Evolutionary conservation across 352 stramenopile genomes (phyloP).

Genomic region (Halophytophthora batemanensis): DNA sequence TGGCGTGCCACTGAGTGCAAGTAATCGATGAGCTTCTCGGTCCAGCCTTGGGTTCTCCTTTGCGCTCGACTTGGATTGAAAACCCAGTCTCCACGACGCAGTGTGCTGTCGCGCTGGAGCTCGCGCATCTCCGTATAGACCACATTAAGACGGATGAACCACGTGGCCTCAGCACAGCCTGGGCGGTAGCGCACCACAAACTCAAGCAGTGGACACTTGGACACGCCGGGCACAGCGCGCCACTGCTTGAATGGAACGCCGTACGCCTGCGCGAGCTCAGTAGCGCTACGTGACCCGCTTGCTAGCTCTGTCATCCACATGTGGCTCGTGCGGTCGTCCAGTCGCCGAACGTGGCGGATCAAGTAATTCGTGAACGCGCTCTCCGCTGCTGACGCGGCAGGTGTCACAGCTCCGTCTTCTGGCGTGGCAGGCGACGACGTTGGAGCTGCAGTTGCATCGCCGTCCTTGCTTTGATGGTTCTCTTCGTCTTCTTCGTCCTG

Average conservation of each 20-base stretch:
- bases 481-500: conserved; percentile 9
- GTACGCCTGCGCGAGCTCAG: conserved; percentile 72
- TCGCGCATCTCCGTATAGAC: conserved; percentile 87
- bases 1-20: conserved; percentile 67
- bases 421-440: not conserved
- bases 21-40: conserved; percentile 74
- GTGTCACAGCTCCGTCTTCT: conserved; percentile 9
- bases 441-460: conserved; percentile 9
- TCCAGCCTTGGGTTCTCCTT: conserved; percentile 73
- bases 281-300: conserved; percentile 51
- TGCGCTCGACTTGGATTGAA: conserved; percentile 72
- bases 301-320: conserved; percentile 80
- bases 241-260: conserved; percentile 86
- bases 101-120: conserved; percentile 61
- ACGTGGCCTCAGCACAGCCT: conserved; percentile 69
- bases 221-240: conserved; percentile 65
- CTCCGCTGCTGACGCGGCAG: conserved; percentile 25
- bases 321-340: conserved; percentile 78
- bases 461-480: not conserved
- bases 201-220: conserved; percentile 79
- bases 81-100: conserved; percentile 76
- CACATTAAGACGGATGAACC: conserved; percentile 83
- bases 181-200: conserved; percentile 73
- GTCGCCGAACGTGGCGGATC: conserved; percentile 73
- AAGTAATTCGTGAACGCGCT: conserved; percentile 75